Evolutionary conservation across 2,329 filamentous ascomycete genomes (phyloP).

Genomic region (Stagonosporopsis rhizophila): DNA sequence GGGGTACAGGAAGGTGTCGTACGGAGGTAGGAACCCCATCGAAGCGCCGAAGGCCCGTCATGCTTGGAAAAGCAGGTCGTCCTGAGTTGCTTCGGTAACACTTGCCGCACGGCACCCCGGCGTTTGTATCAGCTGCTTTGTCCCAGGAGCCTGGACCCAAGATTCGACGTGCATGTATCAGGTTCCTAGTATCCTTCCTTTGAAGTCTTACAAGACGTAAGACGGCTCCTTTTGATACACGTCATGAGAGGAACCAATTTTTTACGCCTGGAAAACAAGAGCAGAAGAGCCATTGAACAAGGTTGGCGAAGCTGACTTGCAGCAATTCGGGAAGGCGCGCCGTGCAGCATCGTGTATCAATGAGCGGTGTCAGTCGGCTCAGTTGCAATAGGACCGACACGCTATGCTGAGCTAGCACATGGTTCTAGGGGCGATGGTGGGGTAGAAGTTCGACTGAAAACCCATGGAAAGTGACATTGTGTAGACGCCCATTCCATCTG

Average conservation of each 20-base stretch:
- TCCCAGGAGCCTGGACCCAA: conserved; percentile 11
- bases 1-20: conserved; percentile 22
- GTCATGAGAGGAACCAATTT: neutral
- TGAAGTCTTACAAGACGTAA: neutral
- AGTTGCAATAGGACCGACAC: conserved; percentile 33
- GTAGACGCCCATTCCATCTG: conserved; percentile 15
- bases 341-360: conserved; percentile 18
- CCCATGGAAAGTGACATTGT: conserved; percentile 16
- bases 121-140: conserved; percentile 5
- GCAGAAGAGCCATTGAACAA: conserved; percentile 3
- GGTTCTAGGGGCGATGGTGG: conserved; percentile 22
- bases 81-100: conserved; percentile 1
- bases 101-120: conserved; percentile 1
- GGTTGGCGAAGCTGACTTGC: conserved; percentile 17
- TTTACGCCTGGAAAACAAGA: neutral
- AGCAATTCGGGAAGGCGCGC: conserved; percentile 19
- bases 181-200: neutral
- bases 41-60: conserved; percentile 8
- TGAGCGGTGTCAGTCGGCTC: conserved; percentile 34
- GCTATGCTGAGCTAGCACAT: conserved; percentile 24
- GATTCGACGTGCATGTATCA: conserved; percentile 5
- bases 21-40: conserved; percentile 11
- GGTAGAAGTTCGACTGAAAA: conserved; percentile 23
- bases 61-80: conserved; percentile 3
- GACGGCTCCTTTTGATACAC: neutral